A percentile compares a stretch with the other conserved stretches of the same genome.
phyloP scores from a whole-genome alignment of 331 rosid genomes.

The Quercus lobata region DNA sequence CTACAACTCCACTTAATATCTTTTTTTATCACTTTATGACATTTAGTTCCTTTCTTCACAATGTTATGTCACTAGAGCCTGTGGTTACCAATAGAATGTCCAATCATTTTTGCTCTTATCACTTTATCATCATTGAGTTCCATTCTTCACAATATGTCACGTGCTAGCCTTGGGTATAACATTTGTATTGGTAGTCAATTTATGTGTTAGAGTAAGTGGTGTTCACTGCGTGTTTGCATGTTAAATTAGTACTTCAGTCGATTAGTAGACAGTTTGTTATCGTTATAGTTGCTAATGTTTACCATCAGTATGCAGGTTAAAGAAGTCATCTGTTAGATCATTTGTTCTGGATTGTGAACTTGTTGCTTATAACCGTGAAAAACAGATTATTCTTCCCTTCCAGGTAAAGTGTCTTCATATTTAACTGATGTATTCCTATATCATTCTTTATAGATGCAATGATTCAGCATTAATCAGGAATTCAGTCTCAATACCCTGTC shows the following conservation, averaged over 20 bases:
- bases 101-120: neutral
- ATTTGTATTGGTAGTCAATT: neutral
- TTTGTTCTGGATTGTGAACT: conserved; percentile 92
- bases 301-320: conserved; percentile 55
- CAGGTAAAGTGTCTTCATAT: conserved; percentile 49
- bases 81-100: too few species aligned
- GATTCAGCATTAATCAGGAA: neutral
- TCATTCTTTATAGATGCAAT: neutral
- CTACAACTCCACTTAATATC: neutral
- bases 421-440: neutral
- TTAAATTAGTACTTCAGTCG: conserved; percentile 9
- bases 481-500: neutral
- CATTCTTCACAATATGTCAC: neutral
- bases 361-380: conserved; percentile 78
- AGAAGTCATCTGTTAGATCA: conserved; percentile 68
- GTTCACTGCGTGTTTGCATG: neutral
- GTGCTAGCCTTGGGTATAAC: neutral
- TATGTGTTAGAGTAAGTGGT: neutral
- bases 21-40: neutral
- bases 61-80: neutral
- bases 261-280: conserved; percentile 3
- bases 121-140: neutral
- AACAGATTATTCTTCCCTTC: conserved; percentile 67
- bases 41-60: neutral
- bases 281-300: conserved; percentile 26